Conservation (phyloP, 2,329 filamentous ascomycete species). For the Drechslerella stenobrocha region DNA sequence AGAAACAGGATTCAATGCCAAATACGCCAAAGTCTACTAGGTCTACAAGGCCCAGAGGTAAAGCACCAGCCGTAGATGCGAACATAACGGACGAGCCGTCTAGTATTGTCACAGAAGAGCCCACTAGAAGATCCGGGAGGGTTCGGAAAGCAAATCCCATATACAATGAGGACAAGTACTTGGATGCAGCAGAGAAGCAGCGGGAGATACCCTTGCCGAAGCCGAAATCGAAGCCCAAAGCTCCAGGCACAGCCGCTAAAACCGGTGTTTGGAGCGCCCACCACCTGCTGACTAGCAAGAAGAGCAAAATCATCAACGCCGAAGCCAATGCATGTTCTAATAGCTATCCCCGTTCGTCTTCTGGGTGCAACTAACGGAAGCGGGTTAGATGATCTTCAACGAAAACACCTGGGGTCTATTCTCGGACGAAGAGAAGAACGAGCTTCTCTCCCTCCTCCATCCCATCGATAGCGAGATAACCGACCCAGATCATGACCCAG, state of each 20-base stretch:
- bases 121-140: slow-evolving; percentile 28
- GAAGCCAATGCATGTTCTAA: slow-evolving; percentile 28
- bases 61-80: slow-evolving; percentile 7
- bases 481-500: slow-evolving; percentile 20
- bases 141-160: slow-evolving; percentile 26
- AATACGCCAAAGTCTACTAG: slow-evolving; percentile 11
- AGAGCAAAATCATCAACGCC: slow-evolving; percentile 40
- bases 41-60: slow-evolving; percentile 28
- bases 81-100: slow-evolving; percentile 28
- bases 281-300: slow-evolving; percentile 39
- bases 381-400: slow-evolving; percentile 31
- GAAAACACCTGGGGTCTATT: slow-evolving; percentile 41
- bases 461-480: slow-evolving; percentile 42
- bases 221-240: slow-evolving; percentile 16
- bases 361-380: neutral
- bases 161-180: slow-evolving; percentile 36
- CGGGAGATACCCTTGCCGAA: slow-evolving; percentile 6
- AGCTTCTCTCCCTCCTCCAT: slow-evolving; percentile 39
- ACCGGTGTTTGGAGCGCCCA: slow-evolving; percentile 34
- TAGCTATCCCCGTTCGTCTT: neutral
- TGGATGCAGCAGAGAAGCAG: slow-evolving; percentile 24
- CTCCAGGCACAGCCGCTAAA: slow-evolving; percentile 13
- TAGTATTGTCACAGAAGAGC: slow-evolving; percentile 2
- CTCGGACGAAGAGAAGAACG: slow-evolving; percentile 36
- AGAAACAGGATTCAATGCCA: slow-evolving; percentile 12